These are phyloP conservation scores for Chloromonas sp. DNA, from an alignment of 163 green algal species.

Conservation along the genomic window DNA sequence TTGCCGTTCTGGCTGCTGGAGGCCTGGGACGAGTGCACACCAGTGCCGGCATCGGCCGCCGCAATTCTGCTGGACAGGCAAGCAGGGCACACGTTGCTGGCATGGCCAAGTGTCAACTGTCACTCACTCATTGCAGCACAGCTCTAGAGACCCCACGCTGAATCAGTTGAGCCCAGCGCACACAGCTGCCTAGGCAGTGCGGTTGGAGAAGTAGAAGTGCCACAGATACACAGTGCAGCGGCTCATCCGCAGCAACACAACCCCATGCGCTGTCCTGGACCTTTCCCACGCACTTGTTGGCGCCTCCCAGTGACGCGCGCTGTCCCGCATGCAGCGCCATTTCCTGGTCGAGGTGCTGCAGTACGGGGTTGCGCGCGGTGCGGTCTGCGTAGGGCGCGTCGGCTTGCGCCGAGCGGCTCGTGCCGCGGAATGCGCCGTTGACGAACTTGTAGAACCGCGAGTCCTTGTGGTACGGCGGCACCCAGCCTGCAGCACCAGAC, in stretches of 20 bases:
- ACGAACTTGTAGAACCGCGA: slow-evolving; percentile 13
- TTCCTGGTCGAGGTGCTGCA: neutral
- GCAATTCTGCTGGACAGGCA: neutral
- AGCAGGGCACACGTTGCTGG: neutral
- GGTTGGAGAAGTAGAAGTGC: too few species aligned
- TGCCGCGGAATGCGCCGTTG: neutral
- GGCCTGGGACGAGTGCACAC: neutral
- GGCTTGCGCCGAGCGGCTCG: neutral
- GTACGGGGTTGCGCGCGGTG: neutral
- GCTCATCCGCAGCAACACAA: too few species aligned
- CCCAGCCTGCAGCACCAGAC: slow-evolving; percentile 20
- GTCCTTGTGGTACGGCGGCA: slow-evolving; percentile 41
- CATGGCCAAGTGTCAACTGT: neutral
- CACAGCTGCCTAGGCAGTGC: too few species aligned
- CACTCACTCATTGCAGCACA: neutral
- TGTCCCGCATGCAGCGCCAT: slow-evolving; percentile 2
- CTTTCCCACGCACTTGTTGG: neutral
- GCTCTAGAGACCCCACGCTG: too few species aligned
- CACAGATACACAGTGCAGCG: too few species aligned
- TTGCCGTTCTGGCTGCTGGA: neutral
- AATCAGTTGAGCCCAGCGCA: too few species aligned
- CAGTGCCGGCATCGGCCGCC: neutral
- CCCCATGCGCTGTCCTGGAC: neutral
- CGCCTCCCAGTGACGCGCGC: neutral
- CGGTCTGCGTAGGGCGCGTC: neutral